A percentile compares a stretch with the other conserved stretches of the same genome.
These are phyloP conservation scores for Limonium bicolor DNA, from an alignment of 148 eudicot genomes.

Conservation along the genomic window DNA sequence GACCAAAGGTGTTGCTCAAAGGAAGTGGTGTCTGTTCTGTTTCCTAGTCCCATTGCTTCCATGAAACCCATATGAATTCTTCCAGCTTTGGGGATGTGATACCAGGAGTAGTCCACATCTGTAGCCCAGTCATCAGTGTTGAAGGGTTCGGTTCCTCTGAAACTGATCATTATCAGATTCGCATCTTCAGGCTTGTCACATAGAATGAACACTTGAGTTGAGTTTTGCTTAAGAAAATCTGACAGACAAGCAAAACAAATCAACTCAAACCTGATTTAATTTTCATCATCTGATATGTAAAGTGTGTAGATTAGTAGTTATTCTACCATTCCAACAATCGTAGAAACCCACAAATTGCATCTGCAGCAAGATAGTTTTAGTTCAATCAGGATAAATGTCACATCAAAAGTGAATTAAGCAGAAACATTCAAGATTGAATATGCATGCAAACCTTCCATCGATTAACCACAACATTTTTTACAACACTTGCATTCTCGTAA, in stretches of 20 bases:
- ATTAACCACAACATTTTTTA: conserved; percentile 14
- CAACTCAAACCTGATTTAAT: neutral
- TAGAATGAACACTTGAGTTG: conserved; percentile 53
- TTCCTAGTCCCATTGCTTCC: conserved; percentile 54
- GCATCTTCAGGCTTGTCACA: conserved; percentile 11
- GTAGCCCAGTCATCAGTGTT: conserved; percentile 53
- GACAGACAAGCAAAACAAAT: neutral
- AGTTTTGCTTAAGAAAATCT: conserved; percentile 23
- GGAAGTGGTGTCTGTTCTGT: neutral
- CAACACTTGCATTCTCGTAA: conserved; percentile 36
- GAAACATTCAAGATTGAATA: too few relatives aligned
- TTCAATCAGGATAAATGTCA: neutral
- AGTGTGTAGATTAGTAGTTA: neutral
- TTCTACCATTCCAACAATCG: conserved; percentile 54
- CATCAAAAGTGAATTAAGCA: too few relatives aligned
- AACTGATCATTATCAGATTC: conserved; percentile 36
- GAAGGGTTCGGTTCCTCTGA: conserved; percentile 61
- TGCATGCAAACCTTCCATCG: conserved; percentile 65
- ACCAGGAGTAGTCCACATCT: conserved; percentile 58
- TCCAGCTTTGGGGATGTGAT: conserved; percentile 28
- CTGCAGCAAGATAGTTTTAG: too few relatives aligned
- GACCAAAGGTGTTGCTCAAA: neutral
- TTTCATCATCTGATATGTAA: neutral
- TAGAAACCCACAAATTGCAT: conserved; percentile 53
- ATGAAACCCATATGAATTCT: conserved; percentile 58